These are phyloP conservation scores for Phytophthora podocarpi DNA, from an alignment of 352 stramenopile species.

Conservation along the genomic window DNA sequence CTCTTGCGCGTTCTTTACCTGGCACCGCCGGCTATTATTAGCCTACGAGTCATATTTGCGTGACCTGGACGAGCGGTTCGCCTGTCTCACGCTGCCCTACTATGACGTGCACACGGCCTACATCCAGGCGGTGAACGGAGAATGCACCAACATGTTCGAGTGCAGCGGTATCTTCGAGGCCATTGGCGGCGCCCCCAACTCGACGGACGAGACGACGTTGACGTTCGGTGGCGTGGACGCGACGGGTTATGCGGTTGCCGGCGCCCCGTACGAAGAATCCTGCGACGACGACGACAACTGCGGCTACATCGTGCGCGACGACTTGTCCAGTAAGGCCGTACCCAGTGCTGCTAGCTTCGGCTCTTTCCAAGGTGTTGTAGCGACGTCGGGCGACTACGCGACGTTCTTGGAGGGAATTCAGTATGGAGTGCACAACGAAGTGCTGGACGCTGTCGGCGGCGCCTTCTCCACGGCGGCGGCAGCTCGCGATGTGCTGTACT, in stretches of 20 bases:
- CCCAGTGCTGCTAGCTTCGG: constrained; percentile 58
- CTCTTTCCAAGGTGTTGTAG: constrained; percentile 57
- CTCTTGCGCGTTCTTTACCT: constrained; percentile 68
- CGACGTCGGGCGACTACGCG: constrained; percentile 57
- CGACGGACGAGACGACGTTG: constrained; percentile 10
- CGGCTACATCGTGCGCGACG: constrained; percentile 43
- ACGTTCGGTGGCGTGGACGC: constrained; percentile 36
- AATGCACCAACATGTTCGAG: constrained; percentile 65
- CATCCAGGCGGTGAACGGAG: constrained; percentile 43
- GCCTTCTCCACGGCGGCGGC: constrained; percentile 56
- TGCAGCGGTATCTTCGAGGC: constrained; percentile 66
- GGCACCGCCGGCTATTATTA: constrained; percentile 68
- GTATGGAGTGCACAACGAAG: constrained; percentile 67
- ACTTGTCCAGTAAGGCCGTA: constrained; percentile 43
- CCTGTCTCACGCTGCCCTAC: constrained; percentile 78
- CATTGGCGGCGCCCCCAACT: constrained; percentile 43
- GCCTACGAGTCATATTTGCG: constrained; percentile 73
- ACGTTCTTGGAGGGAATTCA: constrained; percentile 63
- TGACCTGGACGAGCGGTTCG: constrained; percentile 55
- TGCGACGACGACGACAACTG: constrained; percentile 56
- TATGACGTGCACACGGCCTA: constrained; percentile 80
- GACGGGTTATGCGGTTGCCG: constrained; percentile 37
- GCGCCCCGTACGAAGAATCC: constrained; percentile 36
- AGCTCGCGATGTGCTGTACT: constrained; percentile 66
- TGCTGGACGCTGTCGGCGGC: constrained; percentile 61